phyloP scores from a whole-genome alignment of 2,329 filamentous ascomycete species.

The Pseudogymnoascus sp. region DNA sequence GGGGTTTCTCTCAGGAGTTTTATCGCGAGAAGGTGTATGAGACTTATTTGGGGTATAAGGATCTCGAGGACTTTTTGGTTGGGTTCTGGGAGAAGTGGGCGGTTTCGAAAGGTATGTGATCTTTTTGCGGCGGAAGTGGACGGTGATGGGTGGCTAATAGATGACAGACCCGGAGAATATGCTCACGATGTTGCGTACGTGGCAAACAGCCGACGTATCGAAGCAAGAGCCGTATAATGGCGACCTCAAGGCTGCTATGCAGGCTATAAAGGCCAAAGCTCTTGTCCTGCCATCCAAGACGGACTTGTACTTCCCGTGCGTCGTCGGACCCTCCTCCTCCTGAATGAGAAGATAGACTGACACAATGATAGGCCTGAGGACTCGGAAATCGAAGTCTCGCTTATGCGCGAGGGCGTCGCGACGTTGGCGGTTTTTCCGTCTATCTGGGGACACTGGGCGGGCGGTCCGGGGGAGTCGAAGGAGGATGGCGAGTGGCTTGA shows the following conservation, averaged over 20 bases:
- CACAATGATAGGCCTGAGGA: constrained; percentile 57
- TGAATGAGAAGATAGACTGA: neutral
- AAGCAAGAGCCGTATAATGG: constrained; percentile 62
- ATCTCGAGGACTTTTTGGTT: constrained; percentile 67
- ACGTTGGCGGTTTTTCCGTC: constrained; percentile 49
- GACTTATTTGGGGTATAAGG: constrained; percentile 55
- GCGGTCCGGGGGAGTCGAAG: constrained; percentile 63
- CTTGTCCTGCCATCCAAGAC: constrained; percentile 67
- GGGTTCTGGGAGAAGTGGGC: constrained; percentile 74
- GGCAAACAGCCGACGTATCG: constrained; percentile 69
- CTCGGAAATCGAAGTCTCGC: constrained; percentile 64
- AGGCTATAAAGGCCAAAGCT: constrained; percentile 63
- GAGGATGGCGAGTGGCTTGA: constrained; percentile 70
- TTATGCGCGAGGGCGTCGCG: constrained; percentile 54
- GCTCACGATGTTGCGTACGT: constrained; percentile 69
- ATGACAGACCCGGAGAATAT: constrained; percentile 63
- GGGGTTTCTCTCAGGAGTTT: constrained; percentile 74
- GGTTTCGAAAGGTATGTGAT: constrained; percentile 50
- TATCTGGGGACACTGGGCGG: constrained; percentile 63
- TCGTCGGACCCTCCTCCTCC: constrained; percentile 15
- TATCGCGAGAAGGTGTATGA: constrained; percentile 68
- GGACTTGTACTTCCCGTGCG: constrained; percentile 72
- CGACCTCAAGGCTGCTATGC: constrained; percentile 59
- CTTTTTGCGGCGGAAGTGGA: neutral
- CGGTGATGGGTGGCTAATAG: neutral